These are phyloP conservation scores for Panicum miliaceum DNA, from an alignment of 176 grass and related monocot genomes.

Conservation along the genomic window DNA sequence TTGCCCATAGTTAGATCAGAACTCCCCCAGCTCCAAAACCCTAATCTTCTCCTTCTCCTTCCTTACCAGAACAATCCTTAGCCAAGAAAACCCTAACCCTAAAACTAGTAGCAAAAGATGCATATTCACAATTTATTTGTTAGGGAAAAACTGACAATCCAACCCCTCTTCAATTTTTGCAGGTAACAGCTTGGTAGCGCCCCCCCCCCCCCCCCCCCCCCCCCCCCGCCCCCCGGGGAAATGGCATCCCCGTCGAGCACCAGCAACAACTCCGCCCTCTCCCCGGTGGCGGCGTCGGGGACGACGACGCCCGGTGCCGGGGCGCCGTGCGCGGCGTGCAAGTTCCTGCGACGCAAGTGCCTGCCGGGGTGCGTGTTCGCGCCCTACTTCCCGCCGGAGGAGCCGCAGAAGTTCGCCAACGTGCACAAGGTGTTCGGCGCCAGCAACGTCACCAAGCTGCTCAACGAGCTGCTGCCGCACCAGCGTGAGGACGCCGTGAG, in stretches of 20 bases:
- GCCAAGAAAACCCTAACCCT: constrained; percentile 65
- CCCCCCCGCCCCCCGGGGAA: too few species aligned
- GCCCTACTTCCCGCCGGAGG: constrained; percentile 80
- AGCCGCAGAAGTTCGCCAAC: constrained; percentile 83
- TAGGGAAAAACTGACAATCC: constrained; percentile 19
- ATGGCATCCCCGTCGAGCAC: constrained; percentile 58
- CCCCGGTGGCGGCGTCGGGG: constrained; percentile 34
- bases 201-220: too few species aligned
- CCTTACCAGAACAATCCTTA: constrained; percentile 37
- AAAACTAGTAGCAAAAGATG: constrained; percentile 23
- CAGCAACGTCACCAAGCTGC: constrained; percentile 83
- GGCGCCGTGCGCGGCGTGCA: constrained; percentile 75
- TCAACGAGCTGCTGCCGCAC: constrained; percentile 78
- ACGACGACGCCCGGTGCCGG: constrained; percentile 44
- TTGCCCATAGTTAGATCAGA: constrained; percentile 39
- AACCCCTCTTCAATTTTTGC: constrained; percentile 16
- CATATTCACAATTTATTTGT: background rate
- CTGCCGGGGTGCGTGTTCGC: constrained; percentile 80
- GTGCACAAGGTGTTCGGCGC: constrained; percentile 86
- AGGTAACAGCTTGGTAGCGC: background rate
- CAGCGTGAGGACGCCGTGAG: constrained; percentile 84
- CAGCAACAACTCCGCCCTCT: constrained; percentile 47
- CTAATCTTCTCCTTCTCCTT: constrained; percentile 35
- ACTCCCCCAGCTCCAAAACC: constrained; percentile 28
- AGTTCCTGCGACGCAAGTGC: constrained; percentile 79